Percentiles rank a stretch among this genome's conserved stretches.
Evolutionary conservation across 768 basidiomycete genomes (phyloP).

Genomic region (Trametes punicea): DNA sequence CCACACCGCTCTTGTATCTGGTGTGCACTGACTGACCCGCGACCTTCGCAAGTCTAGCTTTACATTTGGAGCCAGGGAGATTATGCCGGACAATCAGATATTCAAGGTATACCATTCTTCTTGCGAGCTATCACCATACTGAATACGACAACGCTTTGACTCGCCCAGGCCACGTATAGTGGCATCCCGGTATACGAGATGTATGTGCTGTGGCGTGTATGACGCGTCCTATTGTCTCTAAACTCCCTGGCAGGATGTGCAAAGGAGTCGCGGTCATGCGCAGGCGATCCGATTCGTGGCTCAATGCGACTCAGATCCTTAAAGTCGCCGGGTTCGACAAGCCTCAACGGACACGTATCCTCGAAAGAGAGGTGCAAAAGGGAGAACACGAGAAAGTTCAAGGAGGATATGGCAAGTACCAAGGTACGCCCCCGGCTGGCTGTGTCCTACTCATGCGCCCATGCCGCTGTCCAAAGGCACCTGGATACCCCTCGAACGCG

Average conservation of each 20-base stretch:
- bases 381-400: slow-evolving; percentile 99
- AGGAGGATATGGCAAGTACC: slow-evolving; percentile 99
- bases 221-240: slow-evolving; percentile 3
- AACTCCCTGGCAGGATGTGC: slow-evolving; percentile 68
- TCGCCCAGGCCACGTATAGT: slow-evolving; percentile 79
- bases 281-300: slow-evolving; percentile 91
- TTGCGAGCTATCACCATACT: slow-evolving; percentile 11
- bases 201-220: slow-evolving; percentile 43
- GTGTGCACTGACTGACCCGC: too few relatives aligned
- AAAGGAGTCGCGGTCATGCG: slow-evolving; percentile 98
- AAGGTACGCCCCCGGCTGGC: slow-evolving; percentile 57
- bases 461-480: slow-evolving; percentile 58
- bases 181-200: slow-evolving; percentile 92
- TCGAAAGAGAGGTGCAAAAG: slow-evolving; percentile 98
- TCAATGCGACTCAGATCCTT: slow-evolving; percentile 98
- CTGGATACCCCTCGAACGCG: slow-evolving; percentile 96
- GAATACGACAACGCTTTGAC: slow-evolving; percentile 11
- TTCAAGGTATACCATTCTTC: slow-evolving; percentile 62
- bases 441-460: not conserved
- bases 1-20: not conserved
- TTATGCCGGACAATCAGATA: slow-evolving; percentile 81
- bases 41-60: not conserved
- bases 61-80: not conserved
- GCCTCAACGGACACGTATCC: slow-evolving; percentile 93
- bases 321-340: slow-evolving; percentile 99